Evolutionary conservation across 805 yeast species (phyloP).

Genomic region (Ogataea methylovora): DNA sequence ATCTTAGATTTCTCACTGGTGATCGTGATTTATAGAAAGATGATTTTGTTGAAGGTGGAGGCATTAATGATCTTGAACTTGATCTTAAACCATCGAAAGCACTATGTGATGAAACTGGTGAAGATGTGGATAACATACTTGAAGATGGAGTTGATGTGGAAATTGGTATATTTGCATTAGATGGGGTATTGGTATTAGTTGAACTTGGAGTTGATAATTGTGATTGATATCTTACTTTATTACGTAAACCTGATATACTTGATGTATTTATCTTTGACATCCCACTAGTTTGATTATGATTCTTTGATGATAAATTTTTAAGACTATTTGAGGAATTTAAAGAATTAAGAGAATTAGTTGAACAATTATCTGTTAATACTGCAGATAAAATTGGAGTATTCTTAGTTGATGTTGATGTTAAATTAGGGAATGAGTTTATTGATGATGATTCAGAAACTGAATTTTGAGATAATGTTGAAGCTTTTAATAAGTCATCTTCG

Average conservation of each 20-base stretch:
- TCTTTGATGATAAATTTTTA: too few relatives aligned
- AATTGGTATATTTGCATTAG: too few relatives aligned
- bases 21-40: conserved; percentile 16
- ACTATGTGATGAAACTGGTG: neutral
- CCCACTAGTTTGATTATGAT: neutral
- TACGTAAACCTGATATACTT: conserved; percentile 1
- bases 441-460: conserved; percentile 1
- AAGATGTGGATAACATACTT: neutral
- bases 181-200: too few relatives aligned
- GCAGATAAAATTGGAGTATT: conserved; percentile 5
- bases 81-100: conserved; percentile 15
- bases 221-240: conserved; percentile 1
- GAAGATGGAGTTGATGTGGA: too few relatives aligned
- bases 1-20: conserved; percentile 16
- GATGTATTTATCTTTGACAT: conserved; percentile 1
- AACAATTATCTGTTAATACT: conserved; percentile 14
- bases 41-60: conserved; percentile 4
- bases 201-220: too few relatives aligned
- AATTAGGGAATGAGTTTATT: neutral
- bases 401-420: neutral
- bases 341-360: conserved; percentile 13
- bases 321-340: conserved; percentile 11
- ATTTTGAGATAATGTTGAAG: neutral
- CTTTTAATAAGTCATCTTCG: neutral
- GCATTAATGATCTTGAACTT: conserved; percentile 14